Conservation (phyloP, 495 filamentous ascomycete genomes). For the Terfezia boudieri region DNA sequence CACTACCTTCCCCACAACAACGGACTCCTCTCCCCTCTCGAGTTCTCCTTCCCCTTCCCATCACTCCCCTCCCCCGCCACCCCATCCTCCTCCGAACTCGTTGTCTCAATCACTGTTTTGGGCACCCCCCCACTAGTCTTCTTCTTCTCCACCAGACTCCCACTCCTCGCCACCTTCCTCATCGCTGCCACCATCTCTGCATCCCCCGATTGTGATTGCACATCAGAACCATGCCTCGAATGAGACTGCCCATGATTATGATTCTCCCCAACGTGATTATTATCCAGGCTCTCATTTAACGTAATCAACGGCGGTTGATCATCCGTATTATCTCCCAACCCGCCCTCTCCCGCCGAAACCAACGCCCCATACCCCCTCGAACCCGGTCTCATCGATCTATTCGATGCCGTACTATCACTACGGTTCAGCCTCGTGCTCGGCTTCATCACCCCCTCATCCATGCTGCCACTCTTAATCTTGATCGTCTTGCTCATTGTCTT, state of each 20-base stretch:
- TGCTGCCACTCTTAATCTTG: constrained; percentile 32
- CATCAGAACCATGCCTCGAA: neutral
- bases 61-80: neutral
- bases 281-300: neutral
- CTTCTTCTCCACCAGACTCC: constrained; percentile 16
- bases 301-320: neutral
- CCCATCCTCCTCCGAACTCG: constrained; percentile 11
- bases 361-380: neutral
- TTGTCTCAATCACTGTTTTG: constrained; percentile 19
- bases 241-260: neutral
- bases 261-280: neutral
- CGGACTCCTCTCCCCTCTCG: neutral
- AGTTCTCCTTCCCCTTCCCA: neutral
- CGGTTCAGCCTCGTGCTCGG: neutral
- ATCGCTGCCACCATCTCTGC: constrained; percentile 1
- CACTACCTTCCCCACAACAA: neutral
- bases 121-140: constrained; percentile 10
- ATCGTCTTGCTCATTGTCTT: constrained; percentile 68
- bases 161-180: constrained; percentile 11
- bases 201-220: too few relatives aligned
- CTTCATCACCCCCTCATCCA: constrained; percentile 7
- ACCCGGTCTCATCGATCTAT: neutral
- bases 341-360: neutral
- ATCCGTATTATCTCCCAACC: neutral
- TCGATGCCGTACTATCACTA: neutral